Evolutionary conservation across 129 eudicot species (phyloP).

Genomic region (Tanacetum coccineum): DNA sequence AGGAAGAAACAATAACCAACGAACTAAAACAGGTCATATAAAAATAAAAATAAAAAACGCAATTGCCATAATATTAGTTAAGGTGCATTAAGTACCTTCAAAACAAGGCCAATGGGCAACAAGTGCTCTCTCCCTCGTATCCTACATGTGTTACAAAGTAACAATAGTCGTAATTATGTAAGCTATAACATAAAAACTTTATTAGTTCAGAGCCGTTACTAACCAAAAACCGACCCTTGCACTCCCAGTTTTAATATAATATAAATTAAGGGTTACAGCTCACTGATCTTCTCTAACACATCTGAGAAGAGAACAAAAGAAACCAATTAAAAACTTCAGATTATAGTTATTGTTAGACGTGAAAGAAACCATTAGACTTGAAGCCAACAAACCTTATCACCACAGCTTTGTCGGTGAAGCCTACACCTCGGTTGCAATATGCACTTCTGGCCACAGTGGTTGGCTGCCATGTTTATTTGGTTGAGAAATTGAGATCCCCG

Average conservation of each 20-base stretch:
- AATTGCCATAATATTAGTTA: neutral
- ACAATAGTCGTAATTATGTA: conserved; percentile 2
- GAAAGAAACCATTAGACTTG: neutral
- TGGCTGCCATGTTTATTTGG: conserved; percentile 47
- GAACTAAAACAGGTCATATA: neutral
- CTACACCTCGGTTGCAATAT: conserved; percentile 74
- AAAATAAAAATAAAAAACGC: neutral
- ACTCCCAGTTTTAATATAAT: conserved; percentile 86
- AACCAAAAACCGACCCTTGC: conserved; percentile 98
- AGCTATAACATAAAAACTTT: neutral
- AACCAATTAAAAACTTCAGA: conserved; percentile 6
- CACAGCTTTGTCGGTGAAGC: conserved; percentile 93
- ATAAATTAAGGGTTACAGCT: conserved; percentile 70
- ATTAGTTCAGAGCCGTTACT: conserved; percentile 21
- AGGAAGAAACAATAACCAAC: neutral
- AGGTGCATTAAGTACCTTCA: conserved; percentile 40
- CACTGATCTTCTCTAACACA: conserved; percentile 95
- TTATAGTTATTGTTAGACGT: neutral
- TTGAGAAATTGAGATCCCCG: conserved; percentile 7
- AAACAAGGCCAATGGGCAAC: conserved; percentile 87
- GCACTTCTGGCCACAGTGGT: conserved; percentile 76
- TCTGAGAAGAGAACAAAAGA: conserved; percentile 36
- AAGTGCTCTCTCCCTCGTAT: conserved; percentile 81
- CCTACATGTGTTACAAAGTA: conserved; percentile 43
- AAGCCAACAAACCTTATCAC: conserved; percentile 59